A percentile compares a stretch with the other conserved stretches of the same genome.
Evolutionary conservation across 345 rosid species (phyloP).

Genomic region (Populus ilicifolia): DNA sequence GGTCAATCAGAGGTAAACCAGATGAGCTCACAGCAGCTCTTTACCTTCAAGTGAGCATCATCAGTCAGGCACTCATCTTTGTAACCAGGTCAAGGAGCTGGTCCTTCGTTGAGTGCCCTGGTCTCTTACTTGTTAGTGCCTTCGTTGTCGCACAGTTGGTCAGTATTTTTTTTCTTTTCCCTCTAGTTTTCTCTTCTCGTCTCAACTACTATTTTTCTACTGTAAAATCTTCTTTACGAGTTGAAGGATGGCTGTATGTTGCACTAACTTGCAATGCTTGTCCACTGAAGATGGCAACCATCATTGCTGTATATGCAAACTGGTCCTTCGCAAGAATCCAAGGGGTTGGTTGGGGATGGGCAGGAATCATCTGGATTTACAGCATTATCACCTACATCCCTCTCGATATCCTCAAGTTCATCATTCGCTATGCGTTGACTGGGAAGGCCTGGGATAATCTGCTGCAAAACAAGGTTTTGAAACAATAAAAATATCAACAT

Average conservation of each 20-base stretch:
- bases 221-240: not conserved
- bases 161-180: not conserved
- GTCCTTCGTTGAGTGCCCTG: conserved; percentile 82
- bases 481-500: not conserved
- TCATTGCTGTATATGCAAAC: conserved; percentile 60
- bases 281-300: conserved; percentile 56
- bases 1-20: conserved; percentile 27
- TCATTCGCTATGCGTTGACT: conserved; percentile 66
- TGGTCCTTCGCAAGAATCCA: conserved; percentile 76
- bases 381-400: conserved; percentile 73
- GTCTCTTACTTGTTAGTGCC: conserved; percentile 49
- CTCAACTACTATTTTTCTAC: not conserved
- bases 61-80: conserved; percentile 89
- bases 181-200: not conserved
- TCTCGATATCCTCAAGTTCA: conserved; percentile 69
- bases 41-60: conserved; percentile 94
- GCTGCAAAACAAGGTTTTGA: conserved; percentile 64
- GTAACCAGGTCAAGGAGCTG: conserved; percentile 93
- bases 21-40: conserved; percentile 76
- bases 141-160: conserved; percentile 70
- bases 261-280: not conserved
- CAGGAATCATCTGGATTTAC: conserved; percentile 78
- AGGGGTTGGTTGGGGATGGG: conserved; percentile 97
- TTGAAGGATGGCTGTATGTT: not conserved
- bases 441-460: conserved; percentile 81